Base-by-base conservation (phyloP, 768 basidiomycete genomes). In the Omphalotus guepiniiformis region DNA sequence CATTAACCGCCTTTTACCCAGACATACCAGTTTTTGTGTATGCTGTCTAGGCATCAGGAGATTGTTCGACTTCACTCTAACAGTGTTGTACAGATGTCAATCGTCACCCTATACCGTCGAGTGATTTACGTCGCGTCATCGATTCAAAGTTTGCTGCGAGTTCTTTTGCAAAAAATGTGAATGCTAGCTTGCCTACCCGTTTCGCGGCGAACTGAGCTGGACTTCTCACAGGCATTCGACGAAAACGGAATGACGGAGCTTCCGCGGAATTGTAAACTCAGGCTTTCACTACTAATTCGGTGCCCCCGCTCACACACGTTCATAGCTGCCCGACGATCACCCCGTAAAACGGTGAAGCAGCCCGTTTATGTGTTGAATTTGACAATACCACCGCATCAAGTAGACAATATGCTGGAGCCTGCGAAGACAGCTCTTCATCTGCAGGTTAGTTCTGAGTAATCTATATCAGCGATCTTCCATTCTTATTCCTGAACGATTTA, bases 1-100 rank as follows among this genome's bases (percentile, higher is more conserved):
- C 21, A 35, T 8, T 42, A 13, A 49, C 26, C 40, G 25, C 49
- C 35, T 52, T 62, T 52, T 26, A 48, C 51, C 50, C 59, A 95
- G 89, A 67, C 78, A n/a, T 79, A 85, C 63, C 94, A 98, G 63
- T 89, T 84, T 67, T 64, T 97, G 35, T 96, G 94, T 93, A 60
- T 56, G 82, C 63, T 18, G 8, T 36, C 13, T 28, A 32, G 8
- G 21, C 47, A 25, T 56, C 16, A 26, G n/a, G n/a, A 32, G n/a
- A 9, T n/a, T 32, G 30, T 32, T 32, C 30, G n/a, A n/a, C 30
- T 32, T n/a, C 9, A 32, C 9, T 32, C 30, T 9, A 32, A 9
- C 9, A 32, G 19, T 39, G n/a, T 35, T 9, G n/a, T 32, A n/a
- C 55, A 95, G 93, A 86, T 60, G 74, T 95, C 61, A 95, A 95